These are phyloP conservation scores for Juglanconis juglandina DNA, from an alignment of 2,329 filamentous ascomycete genomes.

Conservation along the genomic window DNA sequence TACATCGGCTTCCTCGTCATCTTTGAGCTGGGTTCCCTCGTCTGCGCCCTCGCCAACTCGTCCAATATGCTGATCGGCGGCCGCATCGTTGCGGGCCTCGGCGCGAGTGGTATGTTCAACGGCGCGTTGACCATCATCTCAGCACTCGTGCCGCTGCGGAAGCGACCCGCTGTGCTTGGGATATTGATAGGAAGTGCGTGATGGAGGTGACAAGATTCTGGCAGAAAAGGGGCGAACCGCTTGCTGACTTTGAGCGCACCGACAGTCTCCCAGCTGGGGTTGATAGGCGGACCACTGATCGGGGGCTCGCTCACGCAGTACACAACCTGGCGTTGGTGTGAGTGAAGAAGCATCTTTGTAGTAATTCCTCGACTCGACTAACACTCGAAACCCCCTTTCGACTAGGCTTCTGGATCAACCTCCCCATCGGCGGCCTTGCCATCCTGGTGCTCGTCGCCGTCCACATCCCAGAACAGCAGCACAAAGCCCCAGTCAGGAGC, in stretches of 20 bases:
- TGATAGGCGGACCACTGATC: slow-evolving; percentile 26
- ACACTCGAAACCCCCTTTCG: background rate
- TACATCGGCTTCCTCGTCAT: slow-evolving; percentile 31
- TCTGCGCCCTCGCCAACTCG: slow-evolving; percentile 25
- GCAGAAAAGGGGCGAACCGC: background rate
- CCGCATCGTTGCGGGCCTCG: slow-evolving; percentile 11
- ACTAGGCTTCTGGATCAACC: slow-evolving; percentile 28
- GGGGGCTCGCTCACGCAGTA: slow-evolving; percentile 14
- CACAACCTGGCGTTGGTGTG: slow-evolving; percentile 32
- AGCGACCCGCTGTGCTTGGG: slow-evolving; percentile 31
- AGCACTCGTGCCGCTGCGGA: slow-evolving; percentile 33
- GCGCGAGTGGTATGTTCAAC: slow-evolving; percentile 10
- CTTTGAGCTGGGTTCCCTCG: slow-evolving; percentile 45
- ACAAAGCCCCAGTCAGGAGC: slow-evolving; percentile 5
- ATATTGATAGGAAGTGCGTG: slow-evolving; percentile 19
- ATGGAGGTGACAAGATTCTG: background rate
- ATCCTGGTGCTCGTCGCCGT: slow-evolving; percentile 23
- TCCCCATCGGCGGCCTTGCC: slow-evolving; percentile 27
- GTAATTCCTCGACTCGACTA: background rate
- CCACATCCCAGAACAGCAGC: slow-evolving; percentile 24
- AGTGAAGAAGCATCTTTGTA: background rate
- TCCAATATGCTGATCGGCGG: slow-evolving; percentile 13
- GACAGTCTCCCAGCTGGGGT: slow-evolving; percentile 30
- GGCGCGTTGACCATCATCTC: slow-evolving; percentile 32
- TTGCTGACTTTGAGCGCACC: background rate